Evolutionary conservation across 2,329 filamentous ascomycete genomes (phyloP), one percentile per base, ranked within the genome.

Genomic region (Stachybotrys chlorohalonatus): DNA sequence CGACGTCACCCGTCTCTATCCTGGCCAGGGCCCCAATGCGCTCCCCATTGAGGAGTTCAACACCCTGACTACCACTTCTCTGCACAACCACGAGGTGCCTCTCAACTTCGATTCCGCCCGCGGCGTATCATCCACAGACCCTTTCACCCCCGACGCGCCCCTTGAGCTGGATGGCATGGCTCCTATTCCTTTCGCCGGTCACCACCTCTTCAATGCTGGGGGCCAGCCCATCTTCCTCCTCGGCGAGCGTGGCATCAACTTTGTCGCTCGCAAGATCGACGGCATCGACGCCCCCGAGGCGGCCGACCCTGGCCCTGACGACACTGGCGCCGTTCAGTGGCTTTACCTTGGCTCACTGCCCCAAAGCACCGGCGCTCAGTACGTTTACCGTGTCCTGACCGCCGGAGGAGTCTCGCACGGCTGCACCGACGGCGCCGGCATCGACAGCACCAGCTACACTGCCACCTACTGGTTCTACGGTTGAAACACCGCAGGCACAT

Each of bases 121-220:
- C 56, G 74, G 73, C 52, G 76, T 77, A 47, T 72, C 73, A n/a
- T 66, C 71, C 51, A 63, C 71, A 7, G 60, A 71, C n/a, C 76
- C 79, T 2, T 80, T 80, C 60, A 68, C 70, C 48, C 58, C 68
- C 24, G 65, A 70, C 31, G 68, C 69, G 2, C 63, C 71, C 24
- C 67, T 72, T 3, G 60, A 70, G 53, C 66, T 83, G 53, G 57
- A 62, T 9, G 63, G 76, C 39, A 55, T 66, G 6, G 65, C 65
- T 53, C 58, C 64, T 2, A 56, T 79, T 6, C 68, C 70, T 51
- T 75, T 78, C 61, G 65, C 85, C 13, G 87, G 86, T 32, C 77
- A 82, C 62, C 87, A 90, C 75, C 87, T 76, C 77, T 90, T 90
- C 75, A 79, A 78, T 68, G 57, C 58, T 50, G 58, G 63, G 49